These are phyloP conservation scores for Saccharum officinarum DNA, from an alignment of 176 grass and related monocot species.

Conservation along the genomic window DNA sequence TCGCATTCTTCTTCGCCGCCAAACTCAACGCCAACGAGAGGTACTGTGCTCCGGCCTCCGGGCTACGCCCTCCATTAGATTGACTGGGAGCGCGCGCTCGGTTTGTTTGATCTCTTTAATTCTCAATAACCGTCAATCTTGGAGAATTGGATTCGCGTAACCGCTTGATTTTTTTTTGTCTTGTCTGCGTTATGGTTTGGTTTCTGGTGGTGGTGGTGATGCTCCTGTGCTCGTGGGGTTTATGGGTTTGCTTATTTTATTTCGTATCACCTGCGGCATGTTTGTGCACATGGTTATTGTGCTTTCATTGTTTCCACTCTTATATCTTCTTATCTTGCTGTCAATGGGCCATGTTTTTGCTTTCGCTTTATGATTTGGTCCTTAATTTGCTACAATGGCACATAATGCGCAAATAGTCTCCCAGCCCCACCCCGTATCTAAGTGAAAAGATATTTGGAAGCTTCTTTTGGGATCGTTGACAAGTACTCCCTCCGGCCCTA, in stretches of 20 bases:
- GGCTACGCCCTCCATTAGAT: background rate
- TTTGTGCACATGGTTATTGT: conserved; percentile 43
- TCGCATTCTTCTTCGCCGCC: conserved; percentile 55
- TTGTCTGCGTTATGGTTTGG: background rate
- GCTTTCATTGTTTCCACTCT: background rate
- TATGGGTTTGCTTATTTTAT: conserved; percentile 31
- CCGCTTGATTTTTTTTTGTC: background rate
- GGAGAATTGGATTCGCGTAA: background rate
- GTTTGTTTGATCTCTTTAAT: background rate
- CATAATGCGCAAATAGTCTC: background rate
- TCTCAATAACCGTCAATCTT: background rate
- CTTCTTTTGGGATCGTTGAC: background rate
- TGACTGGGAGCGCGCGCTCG: background rate
- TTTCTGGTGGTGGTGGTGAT: background rate
- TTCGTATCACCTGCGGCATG: conserved; percentile 24
- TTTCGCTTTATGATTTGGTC: background rate
- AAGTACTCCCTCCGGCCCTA: background rate
- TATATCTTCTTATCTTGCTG: background rate
- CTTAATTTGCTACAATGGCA: background rate
- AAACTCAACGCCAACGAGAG: conserved; percentile 58
- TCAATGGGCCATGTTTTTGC: conserved; percentile 31
- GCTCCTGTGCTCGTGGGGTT: conserved; percentile 11
- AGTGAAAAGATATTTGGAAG: background rate
- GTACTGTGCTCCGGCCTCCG: conserved; percentile 13
- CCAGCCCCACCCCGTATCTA: background rate